Evolutionary conservation across 73 alveolate genomes (phyloP).

Genomic region (Tetrahymena thermophila): DNA sequence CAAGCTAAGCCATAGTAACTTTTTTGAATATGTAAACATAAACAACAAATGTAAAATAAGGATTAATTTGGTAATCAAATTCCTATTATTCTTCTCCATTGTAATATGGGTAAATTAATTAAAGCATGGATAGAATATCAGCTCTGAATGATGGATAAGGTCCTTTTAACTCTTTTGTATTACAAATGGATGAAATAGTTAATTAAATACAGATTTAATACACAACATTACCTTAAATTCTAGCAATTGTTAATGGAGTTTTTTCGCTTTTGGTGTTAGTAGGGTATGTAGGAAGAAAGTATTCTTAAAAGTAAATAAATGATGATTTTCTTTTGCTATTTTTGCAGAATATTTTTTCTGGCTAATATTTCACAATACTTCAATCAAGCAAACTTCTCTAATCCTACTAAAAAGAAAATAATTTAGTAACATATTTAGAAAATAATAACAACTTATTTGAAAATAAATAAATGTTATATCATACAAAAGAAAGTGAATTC

Average conservation of each 20-base stretch:
- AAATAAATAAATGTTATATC: too few relatives aligned
- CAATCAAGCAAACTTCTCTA: background rate
- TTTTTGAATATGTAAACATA: background rate
- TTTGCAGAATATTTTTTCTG: background rate
- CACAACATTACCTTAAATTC: background rate
- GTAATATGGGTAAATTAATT: background rate
- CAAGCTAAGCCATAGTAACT: background rate
- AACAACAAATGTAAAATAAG: background rate
- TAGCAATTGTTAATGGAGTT: background rate
- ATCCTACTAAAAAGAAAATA: too few relatives aligned
- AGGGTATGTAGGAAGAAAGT: background rate
- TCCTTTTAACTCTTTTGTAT: background rate
- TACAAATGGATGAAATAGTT: background rate
- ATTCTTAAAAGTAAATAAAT: background rate
- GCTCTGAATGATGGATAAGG: background rate
- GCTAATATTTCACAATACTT: background rate
- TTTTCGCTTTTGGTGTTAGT: background rate
- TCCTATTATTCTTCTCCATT: background rate
- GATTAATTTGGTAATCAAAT: background rate
- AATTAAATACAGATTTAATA: background rate
- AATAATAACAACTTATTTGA: too few relatives aligned
- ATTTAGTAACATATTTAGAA: background rate
- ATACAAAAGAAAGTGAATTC: too few relatives aligned
- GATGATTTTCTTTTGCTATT: background rate
- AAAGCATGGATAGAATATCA: background rate